Base-by-base conservation (phyloP, 768 basidiomycete species). In the Trametes gibbosa region DNA sequence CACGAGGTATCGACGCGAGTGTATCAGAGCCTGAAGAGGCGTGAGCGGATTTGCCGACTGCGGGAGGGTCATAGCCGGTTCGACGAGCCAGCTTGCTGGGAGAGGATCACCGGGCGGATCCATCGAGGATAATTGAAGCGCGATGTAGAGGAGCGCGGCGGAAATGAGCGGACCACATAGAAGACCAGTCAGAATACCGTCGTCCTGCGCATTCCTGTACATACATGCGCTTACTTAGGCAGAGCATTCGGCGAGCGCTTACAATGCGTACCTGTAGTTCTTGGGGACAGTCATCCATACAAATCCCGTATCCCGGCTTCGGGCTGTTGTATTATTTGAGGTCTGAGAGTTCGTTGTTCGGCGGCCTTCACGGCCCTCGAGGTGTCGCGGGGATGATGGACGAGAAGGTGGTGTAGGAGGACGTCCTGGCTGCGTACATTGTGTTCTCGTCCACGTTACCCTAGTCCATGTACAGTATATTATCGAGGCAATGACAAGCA, bases 251-350 rank as follows among this genome's bases (percentile, higher is more conserved):
- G 27, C 6, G 27, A 17, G 39, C 10, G 25, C 45, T n/a, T n/a
- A 29, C 17, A n/a, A 8, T 25, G 66, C 75, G 41, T 63, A 88
- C 90, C 91, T 79, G 68, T 90, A 94, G 67, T 94, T 92, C 72
- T 92, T 91, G 0, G 89, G 87, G 5, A 92, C 90, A 16, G 91
- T 89, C 92, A 94, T 93, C 90, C 90, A 94, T 24, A 93, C 80
- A 67, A 85, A 89, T 34, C 86, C 85, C 56, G 85, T 83, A 66
- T 83, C 81, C 23, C 75, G 74, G 72, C 80, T 83, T 59, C 74
- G 75, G 50, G 65, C 64, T 27, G 66, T 58, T 29, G 65, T 53
- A 25, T 52, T 47, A 53, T 70, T 68, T 51, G 61, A 43, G 52
- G 50, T 58, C 10, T 53, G 53, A 37, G 50, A 43, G n/a, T 69